Evolutionary conservation across 768 basidiomycete species (phyloP).

Genomic region (Xanthoconium purpureum): DNA sequence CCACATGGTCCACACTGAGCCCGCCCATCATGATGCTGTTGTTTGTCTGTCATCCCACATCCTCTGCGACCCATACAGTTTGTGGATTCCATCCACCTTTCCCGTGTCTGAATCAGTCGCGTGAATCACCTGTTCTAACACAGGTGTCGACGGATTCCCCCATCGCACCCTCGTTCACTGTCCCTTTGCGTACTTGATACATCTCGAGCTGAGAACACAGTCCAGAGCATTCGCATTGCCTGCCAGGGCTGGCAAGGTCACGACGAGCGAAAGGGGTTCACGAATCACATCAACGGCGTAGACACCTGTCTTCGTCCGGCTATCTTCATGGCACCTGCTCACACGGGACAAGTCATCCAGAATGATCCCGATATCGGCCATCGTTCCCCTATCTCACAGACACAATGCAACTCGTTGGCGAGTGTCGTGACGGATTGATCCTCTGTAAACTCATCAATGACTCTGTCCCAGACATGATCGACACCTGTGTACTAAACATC

Average conservation of each 20-base stretch:
- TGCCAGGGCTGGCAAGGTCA: conserved; percentile 84
- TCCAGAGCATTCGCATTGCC: conserved; percentile 43
- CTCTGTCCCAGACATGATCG: conserved; percentile 98
- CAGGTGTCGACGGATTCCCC: too few relatives aligned
- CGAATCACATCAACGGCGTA: conserved; percentile 94
- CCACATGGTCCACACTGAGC: too few relatives aligned
- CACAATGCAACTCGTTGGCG: conserved; percentile 98
- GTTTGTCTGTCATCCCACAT: too few relatives aligned
- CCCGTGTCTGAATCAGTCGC: too few relatives aligned
- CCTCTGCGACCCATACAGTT: too few relatives aligned
- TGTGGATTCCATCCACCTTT: too few relatives aligned
- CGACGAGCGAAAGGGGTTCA: conserved; percentile 94
- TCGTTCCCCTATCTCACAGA: conserved; percentile 91
- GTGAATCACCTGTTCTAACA: too few relatives aligned
- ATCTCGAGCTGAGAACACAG: conserved; percentile 68
- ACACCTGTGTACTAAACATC: conserved; percentile 96
- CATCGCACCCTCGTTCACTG: too few relatives aligned
- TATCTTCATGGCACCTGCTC: conserved; percentile 3
- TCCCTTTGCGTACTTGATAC: too few relatives aligned
- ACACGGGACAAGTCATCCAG: conserved; percentile 71
- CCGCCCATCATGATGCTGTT: too few relatives aligned
- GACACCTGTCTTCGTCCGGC: conserved; percentile 26
- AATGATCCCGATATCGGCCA: conserved; percentile 82
- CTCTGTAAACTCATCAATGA: conserved; percentile 99
- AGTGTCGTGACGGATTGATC: conserved; percentile 91